Evolutionary conservation across 257 asterid species (phyloP), one percentile per base, ranked within the genome.

Genomic region (Solanum sparsipilum): DNA sequence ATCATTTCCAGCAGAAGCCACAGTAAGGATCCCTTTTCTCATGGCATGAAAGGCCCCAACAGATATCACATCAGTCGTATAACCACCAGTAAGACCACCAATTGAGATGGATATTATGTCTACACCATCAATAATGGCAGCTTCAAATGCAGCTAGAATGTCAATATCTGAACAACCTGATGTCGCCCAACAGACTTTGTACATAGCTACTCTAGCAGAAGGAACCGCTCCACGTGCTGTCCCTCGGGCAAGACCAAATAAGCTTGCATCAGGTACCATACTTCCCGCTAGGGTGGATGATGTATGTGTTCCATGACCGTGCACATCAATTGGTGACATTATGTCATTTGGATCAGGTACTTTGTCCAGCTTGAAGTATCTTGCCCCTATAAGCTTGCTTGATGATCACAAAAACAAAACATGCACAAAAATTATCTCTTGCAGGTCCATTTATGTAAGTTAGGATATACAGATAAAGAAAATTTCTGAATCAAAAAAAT

Each of bases 221-320:
- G 99, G 99, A 60, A 95, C 99, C 0, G 94, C 99, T 31, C 99
- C 99, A 0, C 98, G 93, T 3, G 99, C 98, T 5, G 98, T 95
- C 85, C 99, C 99, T 76, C 87, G 20, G 60, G 94, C 98, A 3
- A 95, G 94, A 27, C 98, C 98, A 21, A 74, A 92, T n/a, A 96
- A 92, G 92, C 48, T 94, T 3, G 99, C 98, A 39, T 92, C 88
- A 0, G 93, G 93, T 38, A 95, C 94, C 8, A 90, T 81, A 56
- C 90, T 92, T 63, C 99, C 99, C 3, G 97, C 98, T 89, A 92
- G 89, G 84, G 98, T 96, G 3, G 98, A 95, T 15, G 99, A 93
- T n/a, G 98, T 96, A 83, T 96, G 99, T 27, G 99, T 96, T 13
- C 99, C 99, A 21, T 96, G 99, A 25, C 99, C 99, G 11, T 95